These are phyloP conservation scores for Medicago lupulina DNA, from an alignment of 306 rosid species.

Conservation along the genomic window DNA sequence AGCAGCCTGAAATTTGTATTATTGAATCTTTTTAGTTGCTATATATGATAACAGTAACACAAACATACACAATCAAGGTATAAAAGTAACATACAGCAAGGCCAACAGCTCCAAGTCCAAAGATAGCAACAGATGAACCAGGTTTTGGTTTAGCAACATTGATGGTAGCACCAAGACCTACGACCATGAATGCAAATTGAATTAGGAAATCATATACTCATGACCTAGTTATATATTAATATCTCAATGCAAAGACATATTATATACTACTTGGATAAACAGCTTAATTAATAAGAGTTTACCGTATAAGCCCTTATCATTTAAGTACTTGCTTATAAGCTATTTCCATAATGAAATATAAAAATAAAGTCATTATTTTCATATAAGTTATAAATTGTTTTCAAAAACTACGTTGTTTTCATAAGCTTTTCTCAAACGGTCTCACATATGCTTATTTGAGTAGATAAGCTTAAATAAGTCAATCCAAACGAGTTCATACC, in stretches of 20 bases:
- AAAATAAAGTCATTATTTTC: too few relatives aligned
- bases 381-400: too few relatives aligned
- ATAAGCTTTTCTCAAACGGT: too few relatives aligned
- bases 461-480: too few relatives aligned
- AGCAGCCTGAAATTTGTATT: constrained; percentile 58
- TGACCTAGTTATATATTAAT: not conserved
- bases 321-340: not conserved
- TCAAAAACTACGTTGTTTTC: not conserved
- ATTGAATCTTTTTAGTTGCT: not conserved
- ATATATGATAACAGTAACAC: not conserved
- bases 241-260: not conserved
- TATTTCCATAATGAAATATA: not conserved
- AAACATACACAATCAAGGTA: not conserved
- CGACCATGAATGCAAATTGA: constrained; percentile 4
- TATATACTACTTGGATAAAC: not conserved
- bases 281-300: too few relatives aligned
- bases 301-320: not conserved
- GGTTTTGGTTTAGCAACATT: constrained; percentile 89
- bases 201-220: not conserved
- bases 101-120: constrained; percentile 94
- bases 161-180: constrained; percentile 87
- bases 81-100: constrained; percentile 69
- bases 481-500: constrained; percentile 41
- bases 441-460: too few relatives aligned
- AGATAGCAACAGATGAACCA: constrained; percentile 82